Base-by-base conservation (phyloP, 78 protist species). In the Cavenderia fasciculata region DNA sequence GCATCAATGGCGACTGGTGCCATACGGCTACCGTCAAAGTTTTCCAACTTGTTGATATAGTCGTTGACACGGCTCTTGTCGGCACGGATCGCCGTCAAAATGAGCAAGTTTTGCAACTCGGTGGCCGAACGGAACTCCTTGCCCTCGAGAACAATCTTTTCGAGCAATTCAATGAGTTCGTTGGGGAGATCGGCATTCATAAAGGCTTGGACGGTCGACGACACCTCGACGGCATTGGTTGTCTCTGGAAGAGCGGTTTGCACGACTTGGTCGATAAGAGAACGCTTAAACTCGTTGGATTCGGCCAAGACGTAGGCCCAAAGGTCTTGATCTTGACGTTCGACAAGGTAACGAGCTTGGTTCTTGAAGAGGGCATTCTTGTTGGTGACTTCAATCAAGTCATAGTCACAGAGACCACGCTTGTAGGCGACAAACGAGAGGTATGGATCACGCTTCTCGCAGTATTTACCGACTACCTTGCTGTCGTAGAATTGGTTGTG, bases 371-470 rank as follows among this genome's bases (percentile, higher is more conserved):
- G 97, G 7, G 95, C 72, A 87, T 98, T 95, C 43, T 86, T 63
- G 94, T 97, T 95, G 93, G 99, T 94, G 73, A 99, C 98, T 38
- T 86, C 97, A 54, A 99, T 72, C 56, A 99, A 89, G 85, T 99
- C 99, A 38, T 69, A 84, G 90, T 99, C 99, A 94, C 99, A 98
- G 21, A 27, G 31, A 85, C 96, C 97, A 21, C 95, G 88, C 91
- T 95, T 92, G 96, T 96, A 97, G 49, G 96, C 97, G 41, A 97
- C 85, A 74, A 95, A 87, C 33, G 99, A 97, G 38, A 98, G 94
- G 73, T 96, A 94, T 57, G 99, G 99, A 90, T 99, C 99, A 40
- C 99, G 94, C 95, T 97, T 97, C 95, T 98, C 99, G 89, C 99
- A 98, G 92, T 95, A 95, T 62, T 57, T 75, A 49, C 99, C 99